Percentiles rank a stretch among this genome's conserved stretches.
Evolutionary conservation across 2,329 filamentous ascomycete genomes (phyloP).

Genomic region (Penicillium sp.): DNA sequence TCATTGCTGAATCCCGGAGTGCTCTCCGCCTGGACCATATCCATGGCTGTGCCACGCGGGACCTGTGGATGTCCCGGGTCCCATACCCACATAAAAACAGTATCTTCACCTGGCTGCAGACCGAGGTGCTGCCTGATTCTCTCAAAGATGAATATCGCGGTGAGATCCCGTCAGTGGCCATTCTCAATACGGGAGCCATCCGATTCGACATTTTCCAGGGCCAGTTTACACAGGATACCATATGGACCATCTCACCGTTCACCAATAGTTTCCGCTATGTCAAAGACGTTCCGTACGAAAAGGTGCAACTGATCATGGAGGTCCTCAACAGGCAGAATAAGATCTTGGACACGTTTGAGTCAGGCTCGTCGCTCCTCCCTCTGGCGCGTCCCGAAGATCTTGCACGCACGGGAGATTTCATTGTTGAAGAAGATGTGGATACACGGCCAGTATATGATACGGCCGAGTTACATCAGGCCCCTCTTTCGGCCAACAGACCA

Average conservation of each 20-base stretch:
- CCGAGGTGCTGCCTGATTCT: conserved; percentile 66
- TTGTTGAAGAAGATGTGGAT: conserved; percentile 12
- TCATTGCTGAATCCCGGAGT: conserved; percentile 66
- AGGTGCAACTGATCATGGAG: conserved; percentile 64
- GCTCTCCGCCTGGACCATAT: conserved; percentile 66
- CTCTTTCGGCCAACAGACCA: conserved; percentile 27
- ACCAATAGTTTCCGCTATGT: conserved; percentile 71
- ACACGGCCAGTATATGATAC: conserved; percentile 4
- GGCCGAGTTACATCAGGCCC: conserved; percentile 26
- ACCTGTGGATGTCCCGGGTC: conserved; percentile 75
- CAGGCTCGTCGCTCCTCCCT: conserved; percentile 20
- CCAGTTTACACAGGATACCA: conserved; percentile 79
- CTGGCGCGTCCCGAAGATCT: conserved; percentile 47
- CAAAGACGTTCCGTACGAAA: conserved; percentile 72
- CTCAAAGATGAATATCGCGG: conserved; percentile 56
- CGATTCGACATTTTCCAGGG: conserved; percentile 96
- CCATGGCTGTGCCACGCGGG: conserved; percentile 77
- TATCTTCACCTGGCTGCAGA: conserved; percentile 76
- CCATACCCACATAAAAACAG: conserved; percentile 69
- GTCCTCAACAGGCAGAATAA: conserved; percentile 56
- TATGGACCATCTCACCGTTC: conserved; percentile 84
- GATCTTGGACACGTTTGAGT: conserved; percentile 37
- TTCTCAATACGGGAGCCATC: conserved; percentile 85
- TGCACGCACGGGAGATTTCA: conserved; percentile 23
- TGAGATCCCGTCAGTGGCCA: conserved; percentile 60